phyloP scores from a whole-genome alignment of 2,329 filamentous ascomycete species.

The Ophiostoma triangulosporum region DNA sequence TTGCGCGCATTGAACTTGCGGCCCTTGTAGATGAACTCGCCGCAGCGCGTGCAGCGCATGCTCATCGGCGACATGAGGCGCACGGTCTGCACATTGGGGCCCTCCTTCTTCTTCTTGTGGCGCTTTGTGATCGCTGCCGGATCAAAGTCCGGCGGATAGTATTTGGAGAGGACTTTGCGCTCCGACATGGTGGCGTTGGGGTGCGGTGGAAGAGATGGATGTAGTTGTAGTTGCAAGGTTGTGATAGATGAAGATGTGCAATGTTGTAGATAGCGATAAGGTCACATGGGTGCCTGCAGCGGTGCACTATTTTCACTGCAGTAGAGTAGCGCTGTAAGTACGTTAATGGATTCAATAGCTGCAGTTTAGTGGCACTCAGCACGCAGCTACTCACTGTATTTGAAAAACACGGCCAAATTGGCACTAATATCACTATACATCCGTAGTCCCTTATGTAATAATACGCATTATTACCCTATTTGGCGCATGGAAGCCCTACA shows the following conservation, averaged over 20 bases:
- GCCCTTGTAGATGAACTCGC: slow-evolving; percentile 32
- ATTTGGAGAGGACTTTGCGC: slow-evolving; percentile 27
- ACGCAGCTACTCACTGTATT: too few species aligned
- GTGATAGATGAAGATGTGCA: background rate
- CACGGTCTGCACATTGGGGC: slow-evolving; percentile 73
- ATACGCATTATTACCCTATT: too few species aligned
- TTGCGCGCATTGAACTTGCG: slow-evolving; percentile 94
- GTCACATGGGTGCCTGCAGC: background rate
- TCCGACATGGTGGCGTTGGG: slow-evolving; percentile 25
- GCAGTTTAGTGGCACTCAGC: too few species aligned
- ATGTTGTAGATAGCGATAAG: background rate
- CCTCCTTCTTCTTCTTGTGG: slow-evolving; percentile 35
- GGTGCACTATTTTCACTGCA: background rate
- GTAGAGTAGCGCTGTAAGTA: too few species aligned
- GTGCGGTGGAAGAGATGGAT: background rate
- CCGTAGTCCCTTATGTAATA: too few species aligned
- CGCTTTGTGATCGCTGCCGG: slow-evolving; percentile 63
- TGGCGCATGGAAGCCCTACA: too few species aligned
- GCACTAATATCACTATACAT: too few species aligned
- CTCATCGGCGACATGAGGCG: slow-evolving; percentile 81
- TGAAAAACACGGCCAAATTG: too few species aligned
- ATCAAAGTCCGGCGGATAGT: slow-evolving; percentile 68
- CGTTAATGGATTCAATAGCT: too few species aligned
- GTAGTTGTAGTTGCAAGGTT: background rate
- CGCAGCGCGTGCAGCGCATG: slow-evolving; percentile 48